Percentiles rank a stretch among this genome's conserved stretches.
Conservation (phyloP, 495 filamentous ascomycete genomes). For the Xylaria venustula region DNA sequence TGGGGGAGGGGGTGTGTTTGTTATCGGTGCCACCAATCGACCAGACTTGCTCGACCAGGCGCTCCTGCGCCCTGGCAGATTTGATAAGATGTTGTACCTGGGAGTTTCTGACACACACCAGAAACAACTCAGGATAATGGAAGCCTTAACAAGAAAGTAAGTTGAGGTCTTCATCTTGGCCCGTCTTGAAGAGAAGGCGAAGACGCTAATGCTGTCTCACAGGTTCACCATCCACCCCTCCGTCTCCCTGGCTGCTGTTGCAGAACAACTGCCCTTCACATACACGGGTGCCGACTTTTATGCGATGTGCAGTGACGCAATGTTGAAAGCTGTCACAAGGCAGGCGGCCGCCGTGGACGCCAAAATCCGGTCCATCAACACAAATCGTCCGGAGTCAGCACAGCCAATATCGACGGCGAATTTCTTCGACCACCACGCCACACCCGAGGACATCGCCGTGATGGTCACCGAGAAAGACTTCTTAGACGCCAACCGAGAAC, state of each 20-base stretch:
- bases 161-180: constrained; percentile 22
- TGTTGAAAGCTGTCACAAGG: constrained; percentile 96
- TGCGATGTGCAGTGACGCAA: constrained; percentile 92
- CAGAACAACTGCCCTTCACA: constrained; percentile 82
- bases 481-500: constrained; percentile 69
- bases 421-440: constrained; percentile 92
- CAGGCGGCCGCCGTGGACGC: constrained; percentile 81
- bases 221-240: constrained; percentile 79
- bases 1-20: constrained; percentile 83
- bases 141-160: constrained; percentile 90
- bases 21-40: constrained; percentile 94
- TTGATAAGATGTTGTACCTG: constrained; percentile 98
- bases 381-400: constrained; percentile 34
- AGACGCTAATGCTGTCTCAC: constrained; percentile 14
- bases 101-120: constrained; percentile 95
- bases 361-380: constrained; percentile 69
- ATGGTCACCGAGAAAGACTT: constrained; percentile 90
- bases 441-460: constrained; percentile 76
- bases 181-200: background rate
- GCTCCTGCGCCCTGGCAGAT: constrained; percentile 84
- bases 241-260: constrained; percentile 70
- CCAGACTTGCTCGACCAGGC: constrained; percentile 93
- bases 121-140: constrained; percentile 91
- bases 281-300: constrained; percentile 98
- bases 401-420: constrained; percentile 72